Percentiles rank a stretch among this genome's conserved stretches.
Evolutionary conservation across 352 stramenopile species (phyloP).

Genomic region (Globisporangium cederbergense): DNA sequence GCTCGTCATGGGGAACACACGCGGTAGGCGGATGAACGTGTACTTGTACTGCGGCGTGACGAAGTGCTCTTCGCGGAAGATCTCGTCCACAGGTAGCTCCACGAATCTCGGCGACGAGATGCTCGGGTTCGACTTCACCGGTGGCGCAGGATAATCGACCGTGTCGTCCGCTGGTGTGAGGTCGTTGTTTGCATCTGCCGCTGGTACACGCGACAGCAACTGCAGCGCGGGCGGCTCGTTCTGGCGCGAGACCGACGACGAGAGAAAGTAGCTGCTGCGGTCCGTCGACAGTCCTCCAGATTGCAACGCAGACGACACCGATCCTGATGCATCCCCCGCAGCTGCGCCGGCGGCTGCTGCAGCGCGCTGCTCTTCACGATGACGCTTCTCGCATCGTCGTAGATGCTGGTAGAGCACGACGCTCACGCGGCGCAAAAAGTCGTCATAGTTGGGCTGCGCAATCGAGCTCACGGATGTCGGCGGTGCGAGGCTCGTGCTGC

Average conservation of each 20-base stretch:
- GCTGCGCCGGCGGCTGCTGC: background rate
- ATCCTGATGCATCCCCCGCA: background rate
- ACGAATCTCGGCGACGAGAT: slow-evolving; percentile 58
- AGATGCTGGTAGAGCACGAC: slow-evolving; percentile 91
- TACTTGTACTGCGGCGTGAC: slow-evolving; percentile 89
- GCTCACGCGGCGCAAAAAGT: slow-evolving; percentile 83
- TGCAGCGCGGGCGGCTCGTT: slow-evolving; percentile 10
- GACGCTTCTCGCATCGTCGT: slow-evolving; percentile 78
- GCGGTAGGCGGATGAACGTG: slow-evolving; percentile 73
- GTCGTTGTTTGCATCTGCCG: slow-evolving; percentile 7
- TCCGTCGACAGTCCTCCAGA: slow-evolving; percentile 1
- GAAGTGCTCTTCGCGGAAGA: slow-evolving; percentile 88
- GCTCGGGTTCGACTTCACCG: slow-evolving; percentile 21
- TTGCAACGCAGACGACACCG: background rate
- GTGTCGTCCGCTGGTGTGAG: slow-evolving; percentile 12
- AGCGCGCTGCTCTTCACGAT: slow-evolving; percentile 56
- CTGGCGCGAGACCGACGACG: slow-evolving; percentile 8
- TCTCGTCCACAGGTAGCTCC: slow-evolving; percentile 72
- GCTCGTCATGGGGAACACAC: slow-evolving; percentile 69
- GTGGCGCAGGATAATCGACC: slow-evolving; percentile 9
- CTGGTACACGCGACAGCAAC: background rate
- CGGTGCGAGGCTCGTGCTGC: slow-evolving; percentile 60
- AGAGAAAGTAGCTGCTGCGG: slow-evolving; percentile 13
- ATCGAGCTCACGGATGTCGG: slow-evolving; percentile 75
- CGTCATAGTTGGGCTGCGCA: slow-evolving; percentile 89